Evolutionary conservation across 495 filamentous ascomycete species (phyloP), one percentile per base, ranked within the genome.

Genomic region (Talaromyces wortmannii): DNA sequence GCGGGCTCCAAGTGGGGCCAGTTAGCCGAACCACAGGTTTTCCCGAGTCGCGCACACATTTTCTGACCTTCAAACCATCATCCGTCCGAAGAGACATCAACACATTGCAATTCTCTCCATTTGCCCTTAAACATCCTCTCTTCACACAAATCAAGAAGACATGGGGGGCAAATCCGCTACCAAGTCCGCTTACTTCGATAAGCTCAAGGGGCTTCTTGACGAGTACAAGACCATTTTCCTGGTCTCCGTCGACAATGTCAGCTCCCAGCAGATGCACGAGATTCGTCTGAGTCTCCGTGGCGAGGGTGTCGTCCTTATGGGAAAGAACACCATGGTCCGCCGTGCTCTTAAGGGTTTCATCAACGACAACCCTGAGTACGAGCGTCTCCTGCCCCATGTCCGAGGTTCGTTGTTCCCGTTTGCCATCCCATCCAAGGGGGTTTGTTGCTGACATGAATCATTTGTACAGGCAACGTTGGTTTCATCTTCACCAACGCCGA

Each of bases 221-320:
- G 83, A 88, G 67, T 96, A 96, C 86, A 82, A 82, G 71, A 89
- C 85, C 62, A 87, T 97, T 80, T 99, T 99, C 89, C 91, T 99
- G 71, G 92, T 96, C 72, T 82, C 83, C 65, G 88, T 95, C 74
- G 90, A 95, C 83, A 95, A 94, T 92, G 89, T 89, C 76, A 88
- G 85, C 73, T 99, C 94, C 54, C 94, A 99, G 86, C 94, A 99
- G 85, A 99, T 99, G 94, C 94, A 99, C 88, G 94, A 99, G 83
- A 97, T 97, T 73, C 88, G 94, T 76, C 78, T 84, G 64, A 76
- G 86, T 66, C 84, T 97, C 72, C 88, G 92, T 74, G 86, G 88
- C 42, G 78, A 95, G 70, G 92, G 82, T 75, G 86, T 96, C 63
- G 91, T 97, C 60, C 83, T 97, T 75, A 99, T 99, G 94, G 94